Base-by-base conservation (phyloP, 192 early-diverging fungal species). In the Mortierella claussenii region DNA sequence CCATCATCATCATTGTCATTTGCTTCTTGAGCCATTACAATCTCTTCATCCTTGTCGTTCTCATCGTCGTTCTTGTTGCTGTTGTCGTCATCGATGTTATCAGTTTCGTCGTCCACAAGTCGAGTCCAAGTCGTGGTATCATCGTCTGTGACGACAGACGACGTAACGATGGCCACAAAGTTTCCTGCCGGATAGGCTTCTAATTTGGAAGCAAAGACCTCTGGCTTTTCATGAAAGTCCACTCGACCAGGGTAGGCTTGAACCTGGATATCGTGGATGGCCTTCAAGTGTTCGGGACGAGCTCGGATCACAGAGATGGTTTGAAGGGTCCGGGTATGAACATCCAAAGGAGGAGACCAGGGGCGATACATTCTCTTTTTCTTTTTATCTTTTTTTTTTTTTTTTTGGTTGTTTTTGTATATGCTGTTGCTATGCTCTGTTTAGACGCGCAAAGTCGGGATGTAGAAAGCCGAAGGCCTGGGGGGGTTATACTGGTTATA, bases 301-400 rank as follows among this genome's bases (percentile, higher is more conserved):
- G 63, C 71, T 4, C 63, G 62, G 42, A 59, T 33, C 4, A 75
- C 28, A 10, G 71, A 60, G 2, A 75, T 0, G 21, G 71, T 45
- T 10, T 44, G 60, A 28, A 49, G 23, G 0, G 71, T 75, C 5
- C 63, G 55, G 1, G 71, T 75, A 49, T 58, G n/a, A 26, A 54
- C 44, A 30, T 75, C 63, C 32, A 75, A 40, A 27, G 71, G 71
- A 2, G 71, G 71, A 31, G 71, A 75, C 71, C 71, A 75, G 15
- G 62, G 12, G 15, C 26, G 47, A 2, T 21, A 24, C 32, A 51
- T 48, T 34, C 21, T 60, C 27, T 27, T 44, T 20, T 30, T 44
- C 26, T 31, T 44, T 37, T 10, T 11, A 21, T 37, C 3, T 21
- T 37, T 37, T 21, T 32, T 24, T 31, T 58, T 49, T 48, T 9